phyloP scores from a whole-genome alignment of 768 basidiomycete genomes.

The Mrakia frigida region DNA sequence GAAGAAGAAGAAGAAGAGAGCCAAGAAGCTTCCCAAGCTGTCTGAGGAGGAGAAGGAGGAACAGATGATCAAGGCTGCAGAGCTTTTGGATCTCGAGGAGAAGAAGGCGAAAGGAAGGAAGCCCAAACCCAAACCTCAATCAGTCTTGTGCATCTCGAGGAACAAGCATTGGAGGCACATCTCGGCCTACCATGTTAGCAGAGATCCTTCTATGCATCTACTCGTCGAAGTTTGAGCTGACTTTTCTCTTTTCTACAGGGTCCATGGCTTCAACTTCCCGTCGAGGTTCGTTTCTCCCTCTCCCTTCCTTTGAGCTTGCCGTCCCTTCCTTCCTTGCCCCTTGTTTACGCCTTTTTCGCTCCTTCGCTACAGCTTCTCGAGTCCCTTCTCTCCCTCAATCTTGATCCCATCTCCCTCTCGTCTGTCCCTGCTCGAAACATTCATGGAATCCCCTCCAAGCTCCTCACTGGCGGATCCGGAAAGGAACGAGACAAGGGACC shows the following conservation, averaged over 20 bases:
- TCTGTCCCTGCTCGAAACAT: conserved; percentile 41
- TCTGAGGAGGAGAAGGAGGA: conserved; percentile 17
- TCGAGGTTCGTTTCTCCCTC: conserved; percentile 48
- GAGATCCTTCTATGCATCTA: conserved; percentile 18
- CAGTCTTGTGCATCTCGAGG: conserved; percentile 76
- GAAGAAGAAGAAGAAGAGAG: conserved; percentile 20
- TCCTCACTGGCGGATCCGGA: conserved; percentile 41
- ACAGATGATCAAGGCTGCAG: not conserved
- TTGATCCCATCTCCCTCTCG: conserved; percentile 55
- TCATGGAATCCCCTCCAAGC: conserved; percentile 33
- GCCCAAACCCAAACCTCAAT: conserved; percentile 39
- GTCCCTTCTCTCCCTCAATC: conserved; percentile 69
- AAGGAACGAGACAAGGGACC: conserved; percentile 42
- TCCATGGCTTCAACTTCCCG: conserved; percentile 82
- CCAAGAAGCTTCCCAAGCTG: not conserved
- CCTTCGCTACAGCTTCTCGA: conserved; percentile 54
- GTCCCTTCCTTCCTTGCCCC: not conserved
- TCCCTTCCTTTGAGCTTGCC: not conserved
- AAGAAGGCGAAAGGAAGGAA: conserved; percentile 34
- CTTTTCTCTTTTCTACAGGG: conserved; percentile 52
- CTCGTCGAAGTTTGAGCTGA: not conserved
- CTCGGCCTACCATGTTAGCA: conserved; percentile 27
- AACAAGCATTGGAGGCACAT: conserved; percentile 91
- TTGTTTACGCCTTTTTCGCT: not conserved
- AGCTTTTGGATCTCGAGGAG: conserved; percentile 7